phyloP scores from a whole-genome alignment of 2,329 filamentous ascomycete genomes.

The Laburnicola sp. region DNA sequence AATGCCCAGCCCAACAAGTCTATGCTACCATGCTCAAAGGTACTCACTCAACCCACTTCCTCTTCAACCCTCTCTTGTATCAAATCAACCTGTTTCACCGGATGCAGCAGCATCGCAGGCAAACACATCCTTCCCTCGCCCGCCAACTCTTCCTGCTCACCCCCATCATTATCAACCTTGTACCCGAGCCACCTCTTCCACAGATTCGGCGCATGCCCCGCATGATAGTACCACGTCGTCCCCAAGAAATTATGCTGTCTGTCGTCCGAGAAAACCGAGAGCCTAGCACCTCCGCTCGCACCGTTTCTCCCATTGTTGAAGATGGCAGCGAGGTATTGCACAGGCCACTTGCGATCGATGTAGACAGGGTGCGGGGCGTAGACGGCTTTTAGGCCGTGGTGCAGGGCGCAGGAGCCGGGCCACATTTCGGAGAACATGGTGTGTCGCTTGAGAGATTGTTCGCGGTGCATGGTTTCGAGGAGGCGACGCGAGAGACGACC shows the following conservation, averaged over 20 bases:
- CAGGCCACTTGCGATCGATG: conserved; percentile 60
- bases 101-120: conserved; percentile 53
- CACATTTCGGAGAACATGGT: conserved; percentile 83
- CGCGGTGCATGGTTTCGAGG: conserved; percentile 72
- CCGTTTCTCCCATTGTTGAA: conserved; percentile 61
- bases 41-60: too few species aligned
- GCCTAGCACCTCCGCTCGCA: conserved; percentile 53
- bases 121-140: conserved; percentile 56
- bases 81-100: conserved; percentile 56
- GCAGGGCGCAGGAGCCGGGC: conserved; percentile 69
- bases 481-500: conserved; percentile 68
- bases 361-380: conserved; percentile 64
- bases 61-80: conserved; percentile 46
- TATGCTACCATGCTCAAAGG: too few species aligned
- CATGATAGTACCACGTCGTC: conserved; percentile 59
- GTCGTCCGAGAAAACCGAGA: conserved; percentile 55
- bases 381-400: conserved; percentile 77
- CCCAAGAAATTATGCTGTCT: conserved; percentile 58
- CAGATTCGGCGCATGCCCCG: conserved; percentile 56
- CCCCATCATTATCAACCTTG: conserved; percentile 56
- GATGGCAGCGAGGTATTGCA: conserved; percentile 56
- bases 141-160: conserved; percentile 48
- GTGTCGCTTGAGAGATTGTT: conserved; percentile 68
- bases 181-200: conserved; percentile 61
- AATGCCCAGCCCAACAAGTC: too few species aligned